These are phyloP conservation scores for Cryoendolithus antarcticus DNA, from an alignment of 2,329 filamentous ascomycete genomes.

Conservation along the genomic window DNA sequence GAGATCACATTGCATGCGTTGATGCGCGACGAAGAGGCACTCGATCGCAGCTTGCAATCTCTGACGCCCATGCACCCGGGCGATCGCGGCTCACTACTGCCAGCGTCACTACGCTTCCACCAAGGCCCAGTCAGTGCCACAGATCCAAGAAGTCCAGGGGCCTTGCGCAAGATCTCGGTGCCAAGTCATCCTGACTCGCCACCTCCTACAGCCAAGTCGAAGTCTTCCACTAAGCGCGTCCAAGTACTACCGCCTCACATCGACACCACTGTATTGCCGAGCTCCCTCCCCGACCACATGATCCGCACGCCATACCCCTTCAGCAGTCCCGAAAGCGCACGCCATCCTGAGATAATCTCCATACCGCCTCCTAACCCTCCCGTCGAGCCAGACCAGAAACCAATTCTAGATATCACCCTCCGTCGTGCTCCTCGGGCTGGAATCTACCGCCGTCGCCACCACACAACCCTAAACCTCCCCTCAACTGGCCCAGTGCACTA, in stretches of 20 bases:
- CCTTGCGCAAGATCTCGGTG: conserved; percentile 3
- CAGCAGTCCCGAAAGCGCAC: no score
- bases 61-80: conserved; percentile 8
- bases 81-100: conserved; percentile 12
- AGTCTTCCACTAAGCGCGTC: no score
- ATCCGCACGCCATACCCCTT: conserved; percentile 23
- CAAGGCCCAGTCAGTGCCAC: no score
- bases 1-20: conserved; percentile 23
- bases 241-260: conserved; percentile 23
- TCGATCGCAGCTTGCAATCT: conserved; percentile 9
- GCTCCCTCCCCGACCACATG: conserved; percentile 16
- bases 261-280: conserved; percentile 13
- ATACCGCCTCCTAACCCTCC: no score
- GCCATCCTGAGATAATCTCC: no score
- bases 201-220: conserved; percentile 1
- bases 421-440: no score
- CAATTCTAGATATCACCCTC: no score
- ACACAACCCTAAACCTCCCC: no score
- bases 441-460: no score
- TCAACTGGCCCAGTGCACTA: no score
- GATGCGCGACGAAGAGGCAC: conserved; percentile 16
- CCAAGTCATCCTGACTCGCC: background rate
- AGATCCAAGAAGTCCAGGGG: conserved; percentile 15
- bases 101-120: conserved; percentile 10
- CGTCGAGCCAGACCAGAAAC: no score